Conservation (phyloP, 345 rosid species). For the Angophora floribunda region DNA sequence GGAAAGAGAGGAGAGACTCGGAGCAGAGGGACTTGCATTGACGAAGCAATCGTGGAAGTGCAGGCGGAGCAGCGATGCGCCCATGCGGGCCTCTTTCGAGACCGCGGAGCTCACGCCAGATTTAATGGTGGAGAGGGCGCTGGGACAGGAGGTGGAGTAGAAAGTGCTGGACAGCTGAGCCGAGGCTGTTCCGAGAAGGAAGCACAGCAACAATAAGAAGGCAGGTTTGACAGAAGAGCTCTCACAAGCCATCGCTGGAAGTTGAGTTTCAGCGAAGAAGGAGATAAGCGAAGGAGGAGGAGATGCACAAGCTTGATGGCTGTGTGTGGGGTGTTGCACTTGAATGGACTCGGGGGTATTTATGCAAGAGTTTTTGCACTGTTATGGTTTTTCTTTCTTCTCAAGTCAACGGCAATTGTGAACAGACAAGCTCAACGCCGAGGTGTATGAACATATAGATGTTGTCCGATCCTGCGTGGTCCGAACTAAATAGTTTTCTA, state of each 20-base stretch:
- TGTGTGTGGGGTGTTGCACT: neutral
- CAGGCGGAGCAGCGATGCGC: conserved; percentile 50
- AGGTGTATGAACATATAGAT: neutral
- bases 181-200: neutral
- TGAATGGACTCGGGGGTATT: neutral
- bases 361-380: neutral
- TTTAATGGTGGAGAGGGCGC: conserved; percentile 23
- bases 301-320: neutral
- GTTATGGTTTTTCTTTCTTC: neutral
- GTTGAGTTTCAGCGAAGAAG: neutral
- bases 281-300: neutral
- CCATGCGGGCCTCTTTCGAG: conserved; percentile 39
- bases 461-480: neutral
- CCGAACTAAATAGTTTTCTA: neutral
- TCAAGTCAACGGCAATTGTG: neutral
- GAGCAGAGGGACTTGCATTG: conserved; percentile 17
- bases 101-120: conserved; percentile 25
- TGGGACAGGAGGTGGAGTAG: conserved; percentile 27
- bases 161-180: conserved; percentile 32
- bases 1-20: neutral
- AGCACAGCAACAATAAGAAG: neutral
- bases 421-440: neutral
- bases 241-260: neutral
- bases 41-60: conserved; percentile 68
- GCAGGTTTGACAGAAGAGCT: neutral